A percentile compares a stretch with the other conserved stretches of the same genome.
phyloP scores from a whole-genome alignment of 2,329 filamentous ascomycete genomes.

The Phialemoniopsis sp. region DNA sequence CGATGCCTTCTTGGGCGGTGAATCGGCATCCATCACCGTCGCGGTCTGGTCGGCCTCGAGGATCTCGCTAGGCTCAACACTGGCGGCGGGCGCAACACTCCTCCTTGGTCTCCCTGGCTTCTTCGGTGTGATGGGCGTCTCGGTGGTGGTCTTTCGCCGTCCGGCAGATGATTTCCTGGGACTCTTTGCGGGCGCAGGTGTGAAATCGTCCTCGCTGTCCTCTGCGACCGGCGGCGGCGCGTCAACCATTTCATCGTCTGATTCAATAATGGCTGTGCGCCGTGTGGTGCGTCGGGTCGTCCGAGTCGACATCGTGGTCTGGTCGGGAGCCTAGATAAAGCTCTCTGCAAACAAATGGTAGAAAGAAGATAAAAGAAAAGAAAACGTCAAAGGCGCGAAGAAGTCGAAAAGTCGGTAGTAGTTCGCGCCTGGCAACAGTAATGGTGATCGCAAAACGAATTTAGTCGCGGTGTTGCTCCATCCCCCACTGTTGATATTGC shows the following conservation, averaged over 20 bases:
- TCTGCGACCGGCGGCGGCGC: slow-evolving; percentile 47
- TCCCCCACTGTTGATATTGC: slow-evolving; percentile 12
- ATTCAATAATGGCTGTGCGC: slow-evolving; percentile 72
- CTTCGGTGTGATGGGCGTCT: slow-evolving; percentile 21
- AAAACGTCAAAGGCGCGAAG: slow-evolving; percentile 1
- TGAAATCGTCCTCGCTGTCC: slow-evolving; percentile 73
- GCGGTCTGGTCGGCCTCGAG: slow-evolving; percentile 50
- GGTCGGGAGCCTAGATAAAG: slow-evolving; percentile 1
- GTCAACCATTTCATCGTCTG: slow-evolving; percentile 67
- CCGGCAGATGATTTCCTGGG: slow-evolving; percentile 26
- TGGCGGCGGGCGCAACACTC: slow-evolving; percentile 31
- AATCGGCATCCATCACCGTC: slow-evolving; percentile 22
- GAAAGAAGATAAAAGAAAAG: neutral
- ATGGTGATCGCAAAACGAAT: neutral
- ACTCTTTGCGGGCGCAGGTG: slow-evolving; percentile 62
- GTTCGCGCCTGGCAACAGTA: neutral
- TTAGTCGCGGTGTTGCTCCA: slow-evolving; percentile 1
- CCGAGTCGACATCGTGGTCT: slow-evolving; percentile 35
- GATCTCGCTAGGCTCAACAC: slow-evolving; percentile 56
- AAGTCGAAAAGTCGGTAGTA: neutral
- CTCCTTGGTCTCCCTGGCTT: slow-evolving; percentile 36
- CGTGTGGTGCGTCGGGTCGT: slow-evolving; percentile 49
- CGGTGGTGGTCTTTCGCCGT: slow-evolving; percentile 36
- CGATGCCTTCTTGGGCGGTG: slow-evolving; percentile 35
- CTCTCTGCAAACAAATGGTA: neutral